A percentile compares a stretch with the other conserved stretches of the same genome.
These are phyloP conservation scores for Coniochaeta prunicola DNA, from an alignment of 2,329 filamentous ascomycete species.

Conservation along the genomic window DNA sequence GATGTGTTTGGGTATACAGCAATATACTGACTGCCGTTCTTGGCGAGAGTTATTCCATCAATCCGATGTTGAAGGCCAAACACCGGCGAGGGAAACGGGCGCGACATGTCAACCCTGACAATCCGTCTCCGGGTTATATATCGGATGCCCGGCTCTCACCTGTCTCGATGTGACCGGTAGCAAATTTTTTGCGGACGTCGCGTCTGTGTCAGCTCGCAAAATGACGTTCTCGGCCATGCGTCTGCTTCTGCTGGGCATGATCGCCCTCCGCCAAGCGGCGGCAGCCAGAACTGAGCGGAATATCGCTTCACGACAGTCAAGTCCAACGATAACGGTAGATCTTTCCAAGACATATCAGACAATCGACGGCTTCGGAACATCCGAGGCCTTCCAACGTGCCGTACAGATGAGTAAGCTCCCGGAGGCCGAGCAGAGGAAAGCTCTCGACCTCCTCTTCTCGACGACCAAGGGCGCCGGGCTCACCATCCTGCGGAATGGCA, in stretches of 20 bases:
- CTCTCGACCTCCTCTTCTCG: slow-evolving; percentile 28
- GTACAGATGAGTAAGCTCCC: slow-evolving; percentile 13
- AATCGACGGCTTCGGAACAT: slow-evolving; percentile 36
- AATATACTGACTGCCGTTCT: background rate
- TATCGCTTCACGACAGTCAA: background rate
- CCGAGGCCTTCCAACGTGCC: slow-evolving; percentile 34
- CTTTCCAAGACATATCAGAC: slow-evolving; percentile 26
- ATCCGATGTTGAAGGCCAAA: background rate
- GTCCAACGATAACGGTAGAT: background rate
- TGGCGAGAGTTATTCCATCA: background rate
- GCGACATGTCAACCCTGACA: background rate
- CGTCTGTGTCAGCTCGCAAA: background rate
- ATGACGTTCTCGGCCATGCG: background rate
- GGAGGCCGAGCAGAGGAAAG: slow-evolving; percentile 9
- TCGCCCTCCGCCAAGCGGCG: background rate
- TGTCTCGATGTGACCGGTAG: background rate
- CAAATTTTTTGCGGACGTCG: background rate
- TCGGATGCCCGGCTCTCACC: background rate
- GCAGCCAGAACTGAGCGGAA: background rate
- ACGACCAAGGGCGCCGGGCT: slow-evolving; percentile 29
- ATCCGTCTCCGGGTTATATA: background rate
- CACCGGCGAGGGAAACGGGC: background rate
- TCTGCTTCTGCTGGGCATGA: background rate
- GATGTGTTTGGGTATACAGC: background rate
- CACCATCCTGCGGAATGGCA: slow-evolving; percentile 31